Percentiles rank a stretch among this genome's conserved stretches.
Evolutionary conservation across 768 basidiomycete genomes (phyloP).

Genomic region (Termitomyces sp.): DNA sequence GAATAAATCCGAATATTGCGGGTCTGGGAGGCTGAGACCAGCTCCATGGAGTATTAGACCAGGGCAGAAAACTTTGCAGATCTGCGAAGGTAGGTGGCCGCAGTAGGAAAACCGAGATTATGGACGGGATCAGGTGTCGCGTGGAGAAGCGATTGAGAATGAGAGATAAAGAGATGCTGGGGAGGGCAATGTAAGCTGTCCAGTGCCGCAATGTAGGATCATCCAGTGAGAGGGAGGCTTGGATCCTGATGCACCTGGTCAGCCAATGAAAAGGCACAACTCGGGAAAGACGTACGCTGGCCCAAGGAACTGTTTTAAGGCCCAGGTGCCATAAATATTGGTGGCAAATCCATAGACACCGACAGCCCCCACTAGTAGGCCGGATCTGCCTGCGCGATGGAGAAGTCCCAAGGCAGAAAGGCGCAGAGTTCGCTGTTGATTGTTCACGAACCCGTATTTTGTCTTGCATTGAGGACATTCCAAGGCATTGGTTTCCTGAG

Average conservation of each 20-base stretch:
- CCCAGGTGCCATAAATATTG: conserved; percentile 68
- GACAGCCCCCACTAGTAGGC: conserved; percentile 43
- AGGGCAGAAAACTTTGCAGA: conserved; percentile 25
- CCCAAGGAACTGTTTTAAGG: conserved; percentile 62
- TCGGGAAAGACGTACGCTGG: conserved; percentile 42
- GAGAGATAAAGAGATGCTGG: conserved; percentile 53
- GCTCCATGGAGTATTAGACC: conserved; percentile 6
- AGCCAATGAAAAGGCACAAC: background rate
- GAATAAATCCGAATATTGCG: conserved; percentile 43
- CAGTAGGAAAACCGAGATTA: conserved; percentile 22
- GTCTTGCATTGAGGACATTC: conserved; percentile 78
- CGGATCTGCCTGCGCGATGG: conserved; percentile 44
- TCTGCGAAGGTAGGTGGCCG: conserved; percentile 32
- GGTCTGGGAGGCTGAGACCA: conserved; percentile 54
- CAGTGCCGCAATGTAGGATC: conserved; percentile 70
- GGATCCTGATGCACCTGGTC: conserved; percentile 40
- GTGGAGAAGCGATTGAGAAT: conserved; percentile 51
- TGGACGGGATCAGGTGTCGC: conserved; percentile 25
- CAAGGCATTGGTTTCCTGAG: conserved; percentile 55
- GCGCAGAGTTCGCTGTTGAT: conserved; percentile 45
- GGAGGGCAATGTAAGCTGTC: conserved; percentile 48
- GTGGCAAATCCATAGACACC: conserved; percentile 44
- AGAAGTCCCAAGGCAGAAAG: conserved; percentile 50
- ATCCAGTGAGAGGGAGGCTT: conserved; percentile 54
- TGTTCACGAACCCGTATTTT: conserved; percentile 59